Base-by-base conservation (phyloP, 2,329 filamentous ascomycete genomes). In the Beauveria rudraprayagi region DNA sequence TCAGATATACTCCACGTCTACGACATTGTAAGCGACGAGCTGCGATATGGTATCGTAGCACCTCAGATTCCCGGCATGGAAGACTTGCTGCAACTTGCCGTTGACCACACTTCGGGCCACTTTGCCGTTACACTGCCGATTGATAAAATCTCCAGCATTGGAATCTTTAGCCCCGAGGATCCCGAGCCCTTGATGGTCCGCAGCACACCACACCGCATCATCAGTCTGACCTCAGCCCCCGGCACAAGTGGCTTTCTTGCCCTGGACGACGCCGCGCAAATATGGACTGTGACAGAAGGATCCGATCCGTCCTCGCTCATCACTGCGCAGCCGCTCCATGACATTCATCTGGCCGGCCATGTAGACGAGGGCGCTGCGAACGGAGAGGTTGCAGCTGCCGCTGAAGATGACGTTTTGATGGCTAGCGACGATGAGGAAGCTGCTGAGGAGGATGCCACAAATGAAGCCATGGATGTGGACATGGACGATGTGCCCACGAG, bases 1-100 rank as follows among this genome's bases (percentile, higher is more conserved):
- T 91, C 91, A 0, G 81, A 88, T 48, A 82, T 85, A 30, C 79
- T 97, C 9, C 80, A 85, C 46, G 87, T 96, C 41, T 96, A 91
- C 79, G 90, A 99, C 71, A 82, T 95, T 11, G 90, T 97, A 8
- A 80, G 86, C 56, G 90, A 96, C 67, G 82, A 87, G 66, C 79
- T 92, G 52, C 82, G 84, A 41, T 91, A 88, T 68, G 84, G 84
- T 54, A 78, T 89, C 56, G 76, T 81, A 28, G 75, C 92, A 16
- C 78, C 74, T 44, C 72, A 78, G 56, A 68, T 72, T 10, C 66
- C 72, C n/a, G 70, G 70, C 22, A 68, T 73, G 61, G 71, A 72
- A 55, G 62, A 82, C 52, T 75, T 87, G 64, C 77, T 83, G 60
- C 87, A 89, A 61, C 78, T 97, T 10, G 88, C 90, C n/a, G 82